Evolutionary conservation across 2,329 filamentous ascomycete genomes (phyloP).

Genomic region (Geosmithia morbida): DNA sequence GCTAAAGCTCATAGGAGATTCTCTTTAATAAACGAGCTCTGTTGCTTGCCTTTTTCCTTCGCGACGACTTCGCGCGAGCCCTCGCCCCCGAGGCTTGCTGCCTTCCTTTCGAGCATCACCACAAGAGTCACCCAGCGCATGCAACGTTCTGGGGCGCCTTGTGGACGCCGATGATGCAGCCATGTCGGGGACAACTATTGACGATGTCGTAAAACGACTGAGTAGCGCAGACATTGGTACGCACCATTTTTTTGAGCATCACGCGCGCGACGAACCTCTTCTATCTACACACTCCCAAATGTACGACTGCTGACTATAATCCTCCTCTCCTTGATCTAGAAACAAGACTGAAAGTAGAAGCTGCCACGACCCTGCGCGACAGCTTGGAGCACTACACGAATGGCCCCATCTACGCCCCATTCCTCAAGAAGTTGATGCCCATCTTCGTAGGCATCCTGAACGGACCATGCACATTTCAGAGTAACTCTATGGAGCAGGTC

Average conservation of each 20-base stretch:
- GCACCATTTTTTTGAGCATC: slow-evolving; percentile 3
- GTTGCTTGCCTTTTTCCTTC: neutral
- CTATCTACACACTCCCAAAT: neutral
- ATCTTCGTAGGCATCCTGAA: slow-evolving; percentile 76
- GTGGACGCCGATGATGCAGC: slow-evolving; percentile 29
- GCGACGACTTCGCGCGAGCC: neutral
- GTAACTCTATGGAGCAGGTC: slow-evolving; percentile 78
- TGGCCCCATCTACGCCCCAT: slow-evolving; percentile 61
- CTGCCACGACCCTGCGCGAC: slow-evolving; percentile 78
- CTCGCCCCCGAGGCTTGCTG: neutral
- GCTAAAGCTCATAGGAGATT: neutral
- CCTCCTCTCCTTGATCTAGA: slow-evolving; percentile 34
- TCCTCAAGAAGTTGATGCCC: slow-evolving; percentile 79
- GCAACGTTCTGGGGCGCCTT: neutral
- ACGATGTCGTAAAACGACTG: slow-evolving; percentile 48
- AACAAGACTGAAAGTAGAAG: slow-evolving; percentile 64
- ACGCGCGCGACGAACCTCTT: neutral
- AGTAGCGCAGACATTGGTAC: slow-evolving; percentile 40
- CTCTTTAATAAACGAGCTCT: neutral
- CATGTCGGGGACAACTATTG: slow-evolving; percentile 47
- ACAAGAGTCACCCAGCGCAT: slow-evolving; percentile 2
- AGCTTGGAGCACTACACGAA: slow-evolving; percentile 78
- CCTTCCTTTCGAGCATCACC: neutral
- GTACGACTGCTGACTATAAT: neutral
- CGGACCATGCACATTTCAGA: slow-evolving; percentile 81